phyloP scores from a whole-genome alignment of 2,329 filamentous ascomycete genomes.

The Cladophialophora yegresii region DNA sequence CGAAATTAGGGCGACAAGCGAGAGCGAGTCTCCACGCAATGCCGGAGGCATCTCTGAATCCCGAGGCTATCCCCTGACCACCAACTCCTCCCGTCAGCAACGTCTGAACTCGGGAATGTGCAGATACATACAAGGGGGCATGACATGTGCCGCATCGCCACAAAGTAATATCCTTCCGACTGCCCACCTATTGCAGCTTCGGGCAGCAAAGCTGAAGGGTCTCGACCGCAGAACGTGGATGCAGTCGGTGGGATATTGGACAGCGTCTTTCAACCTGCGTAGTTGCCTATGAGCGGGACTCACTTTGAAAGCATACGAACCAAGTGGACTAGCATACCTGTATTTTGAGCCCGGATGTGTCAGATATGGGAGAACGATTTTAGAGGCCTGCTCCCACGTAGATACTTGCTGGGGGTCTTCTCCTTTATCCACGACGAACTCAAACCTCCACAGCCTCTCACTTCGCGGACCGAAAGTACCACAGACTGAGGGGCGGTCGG shows the following conservation, averaged over 20 bases:
- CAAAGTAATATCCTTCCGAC: conserved; percentile 47
- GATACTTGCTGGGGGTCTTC: conserved; percentile 42
- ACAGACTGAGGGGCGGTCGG: conserved; percentile 47
- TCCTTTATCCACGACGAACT: conserved; percentile 41
- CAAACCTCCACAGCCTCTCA: conserved; percentile 50
- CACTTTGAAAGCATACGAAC: background rate
- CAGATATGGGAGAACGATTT: conserved; percentile 40
- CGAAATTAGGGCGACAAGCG: conserved; percentile 32
- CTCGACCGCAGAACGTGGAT: conserved; percentile 51
- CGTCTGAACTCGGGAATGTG: background rate
- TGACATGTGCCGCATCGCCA: conserved; percentile 57
- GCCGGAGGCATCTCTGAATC: conserved; percentile 44
- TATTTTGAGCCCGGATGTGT: conserved; percentile 36
- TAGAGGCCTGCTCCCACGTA: conserved; percentile 36
- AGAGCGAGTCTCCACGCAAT: conserved; percentile 45
- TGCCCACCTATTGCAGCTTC: conserved; percentile 53
- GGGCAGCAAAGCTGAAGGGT: conserved; percentile 51
- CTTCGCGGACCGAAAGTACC: conserved; percentile 49
- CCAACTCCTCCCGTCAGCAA: conserved; percentile 39
- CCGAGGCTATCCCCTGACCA: conserved; percentile 47
- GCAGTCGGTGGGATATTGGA: conserved; percentile 50
- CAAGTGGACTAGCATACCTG: background rate
- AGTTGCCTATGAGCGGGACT: background rate
- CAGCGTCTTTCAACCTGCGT: conserved; percentile 24
- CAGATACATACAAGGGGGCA: conserved; percentile 49